Evolutionary conservation across 176 grass and related monocot genomes (phyloP).

Genomic region (Alloteropsis semialata): DNA sequence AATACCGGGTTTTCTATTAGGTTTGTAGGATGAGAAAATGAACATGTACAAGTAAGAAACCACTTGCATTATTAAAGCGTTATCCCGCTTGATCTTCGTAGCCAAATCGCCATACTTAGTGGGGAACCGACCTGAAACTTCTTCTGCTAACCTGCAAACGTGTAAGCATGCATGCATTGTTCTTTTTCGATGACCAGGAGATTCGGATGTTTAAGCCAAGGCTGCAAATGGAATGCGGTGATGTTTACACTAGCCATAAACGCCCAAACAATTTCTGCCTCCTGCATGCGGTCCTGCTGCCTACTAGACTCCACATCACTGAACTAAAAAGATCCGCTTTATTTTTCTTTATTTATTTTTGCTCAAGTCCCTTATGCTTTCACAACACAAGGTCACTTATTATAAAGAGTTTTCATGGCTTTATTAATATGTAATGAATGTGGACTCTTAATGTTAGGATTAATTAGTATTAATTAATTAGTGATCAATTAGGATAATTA

Average conservation of each 20-base stretch:
- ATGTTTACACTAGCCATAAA: constrained; percentile 1
- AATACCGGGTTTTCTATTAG: too few species aligned
- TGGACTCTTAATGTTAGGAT: neutral
- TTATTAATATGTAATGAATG: neutral
- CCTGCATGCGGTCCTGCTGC: neutral
- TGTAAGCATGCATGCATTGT: neutral
- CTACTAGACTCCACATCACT: neutral
- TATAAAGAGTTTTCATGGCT: neutral
- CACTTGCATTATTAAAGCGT: neutral
- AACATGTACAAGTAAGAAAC: neutral
- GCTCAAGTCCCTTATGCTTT: neutral
- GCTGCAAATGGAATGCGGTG: neutral
- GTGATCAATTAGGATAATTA: too few species aligned
- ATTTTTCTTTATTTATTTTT: neutral
- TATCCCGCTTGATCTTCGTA: neutral
- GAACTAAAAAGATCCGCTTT: neutral
- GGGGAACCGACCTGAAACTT: neutral
- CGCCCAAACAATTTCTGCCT: neutral
- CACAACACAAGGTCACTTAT: neutral
- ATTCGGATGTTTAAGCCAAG: neutral
- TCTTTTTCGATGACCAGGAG: neutral
- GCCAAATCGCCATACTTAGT: neutral
- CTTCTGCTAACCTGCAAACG: neutral
- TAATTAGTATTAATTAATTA: too few species aligned
- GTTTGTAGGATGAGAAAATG: neutral